Evolutionary conservation across 2,329 filamentous ascomycete species (phyloP).

Genomic region (Xylariomycetidae sp.): DNA sequence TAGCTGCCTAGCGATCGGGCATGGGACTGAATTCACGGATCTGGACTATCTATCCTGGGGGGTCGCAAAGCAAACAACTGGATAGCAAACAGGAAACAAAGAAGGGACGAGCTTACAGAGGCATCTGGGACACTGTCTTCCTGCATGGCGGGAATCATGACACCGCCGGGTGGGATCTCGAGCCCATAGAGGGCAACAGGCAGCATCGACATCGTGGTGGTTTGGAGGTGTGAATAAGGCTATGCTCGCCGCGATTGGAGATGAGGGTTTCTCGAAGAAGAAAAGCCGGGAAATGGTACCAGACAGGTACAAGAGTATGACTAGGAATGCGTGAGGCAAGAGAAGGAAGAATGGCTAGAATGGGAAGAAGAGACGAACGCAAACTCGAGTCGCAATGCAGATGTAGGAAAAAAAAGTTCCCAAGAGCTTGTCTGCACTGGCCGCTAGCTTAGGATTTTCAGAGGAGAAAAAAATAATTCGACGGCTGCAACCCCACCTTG

Average conservation of each 20-base stretch:
- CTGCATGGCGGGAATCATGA: slow-evolving; percentile 71
- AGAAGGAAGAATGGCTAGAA: slow-evolving; percentile 1
- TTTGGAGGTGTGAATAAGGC: slow-evolving; percentile 6
- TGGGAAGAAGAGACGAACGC: slow-evolving; percentile 1
- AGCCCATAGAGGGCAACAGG: slow-evolving; percentile 86
- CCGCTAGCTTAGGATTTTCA: slow-evolving; percentile 6
- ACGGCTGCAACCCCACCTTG: slow-evolving; percentile 20
- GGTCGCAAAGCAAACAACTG: too few relatives aligned
- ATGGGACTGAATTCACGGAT: too few relatives aligned
- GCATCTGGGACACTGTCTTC: slow-evolving; percentile 61
- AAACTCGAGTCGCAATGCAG: neutral
- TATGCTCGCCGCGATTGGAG: slow-evolving; percentile 5
- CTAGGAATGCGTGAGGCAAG: too few relatives aligned
- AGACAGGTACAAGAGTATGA: too few relatives aligned
- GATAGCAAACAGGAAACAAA: too few relatives aligned
- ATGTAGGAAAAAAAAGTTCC: slow-evolving; percentile 4
- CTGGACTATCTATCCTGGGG: too few relatives aligned
- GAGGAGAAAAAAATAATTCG: slow-evolving; percentile 16
- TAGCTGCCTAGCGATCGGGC: too few relatives aligned
- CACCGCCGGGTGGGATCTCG: slow-evolving; percentile 78
- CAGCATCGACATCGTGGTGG: slow-evolving; percentile 45
- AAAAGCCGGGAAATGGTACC: too few relatives aligned
- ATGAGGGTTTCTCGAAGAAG: too few relatives aligned
- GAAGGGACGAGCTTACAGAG: slow-evolving; percentile 75
- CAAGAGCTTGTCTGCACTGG: too few relatives aligned